Base-by-base conservation (phyloP, 139 green algal species). In the Coccomyxa sp. region DNA sequence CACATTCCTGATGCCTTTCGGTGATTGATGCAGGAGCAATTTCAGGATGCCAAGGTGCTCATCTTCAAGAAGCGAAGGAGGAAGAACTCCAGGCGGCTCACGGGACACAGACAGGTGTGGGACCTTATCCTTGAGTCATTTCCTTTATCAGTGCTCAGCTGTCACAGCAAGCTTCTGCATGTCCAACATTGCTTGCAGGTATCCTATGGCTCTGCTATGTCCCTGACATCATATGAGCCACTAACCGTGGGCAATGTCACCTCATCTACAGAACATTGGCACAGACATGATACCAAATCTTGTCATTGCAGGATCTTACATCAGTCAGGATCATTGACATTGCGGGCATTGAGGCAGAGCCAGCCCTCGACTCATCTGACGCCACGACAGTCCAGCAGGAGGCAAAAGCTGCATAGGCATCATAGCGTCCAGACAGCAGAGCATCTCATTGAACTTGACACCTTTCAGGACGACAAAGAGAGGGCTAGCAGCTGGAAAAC, bases 31-130 rank as follows among this genome's bases (percentile, higher is more conserved):
- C 79, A 90, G 83, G 90, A 95, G 81, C 89, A 95, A 73, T 90
- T 93, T 33, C 78, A 88, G 33, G 90, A 97, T 69, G 93, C 83
- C 55, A 96, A 95, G 77, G 89, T 94, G 69, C 82, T 94, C 7
- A 89, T 95, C 10, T 97, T 97, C 82, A 92, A 97, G 73, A 97
- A 97, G 82, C 89, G 92, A 75, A 80, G 93, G 10, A 68, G 93
- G 50, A 97, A 96, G 54, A 94, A 94, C 80, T 97, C 91, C 39
- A 83, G 88, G 37, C 77, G 90, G 8, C 74, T 81, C n/a, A 88
- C 86, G 8, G 91, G 92, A 3, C 89, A 96, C 70, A 79, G 91
- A 35, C 89, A 94, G 82, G 82, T 84, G 75, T 38, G 72, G 2
- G 3, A n/a, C n/a, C n/a, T n/a, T n/a, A n/a, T n/a, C n/a, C n/a